Evolutionary conservation across 208 protist genomes (phyloP), one percentile per base, ranked within the genome.

Genomic region (Trypanosoma conorhini): DNA sequence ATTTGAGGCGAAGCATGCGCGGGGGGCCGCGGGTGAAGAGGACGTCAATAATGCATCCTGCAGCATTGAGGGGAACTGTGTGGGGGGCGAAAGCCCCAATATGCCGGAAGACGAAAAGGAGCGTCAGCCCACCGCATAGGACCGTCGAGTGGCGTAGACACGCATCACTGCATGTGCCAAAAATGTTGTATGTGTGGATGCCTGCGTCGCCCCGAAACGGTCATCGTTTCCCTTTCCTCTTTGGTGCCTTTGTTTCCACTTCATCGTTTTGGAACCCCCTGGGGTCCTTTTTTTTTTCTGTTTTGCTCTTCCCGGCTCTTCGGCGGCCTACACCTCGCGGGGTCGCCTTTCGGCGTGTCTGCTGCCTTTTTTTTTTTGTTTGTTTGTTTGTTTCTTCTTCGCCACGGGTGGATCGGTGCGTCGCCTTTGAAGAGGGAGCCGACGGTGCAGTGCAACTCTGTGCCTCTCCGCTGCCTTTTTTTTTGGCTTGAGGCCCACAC

Each of bases 1-100:
- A 51, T 95, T 95, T 61, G 52, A 70, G 33, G 13, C 26, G 22
- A 22, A 62, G 31, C 26, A 33, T 17, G 7, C 46, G 22, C 15
- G 46, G 19, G 42, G 40, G 57, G 12, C 19, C n/a, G 21, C 24
- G 17, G 13, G 21, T n/a, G 26, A 30, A 52, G 12, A 5, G 40
- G 13, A 31, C 57, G 33, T 48, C 5, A 28, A 58, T 26, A 9
- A 51, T 26, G 57, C 21, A 64, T 15, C 13, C 26, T 26, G n/a
- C 28, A 33, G 3, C 19, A 7, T 2, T 13, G 31, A 24, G 50
- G 50, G 19, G 50, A 54, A 54, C n/a, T 24, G 19, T 26, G 5
- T 54, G 17, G 9, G 5, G 7, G 9, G 30, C 5, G 15, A 35
- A 7, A 26, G 38, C 4, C 2, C 5, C 1, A 21, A 21, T 21